Percentiles rank a stretch among this genome's conserved stretches.
Evolutionary conservation across 108 stramenopile species (phyloP).

Genomic region (Stephanodiscus triporus): DNA sequence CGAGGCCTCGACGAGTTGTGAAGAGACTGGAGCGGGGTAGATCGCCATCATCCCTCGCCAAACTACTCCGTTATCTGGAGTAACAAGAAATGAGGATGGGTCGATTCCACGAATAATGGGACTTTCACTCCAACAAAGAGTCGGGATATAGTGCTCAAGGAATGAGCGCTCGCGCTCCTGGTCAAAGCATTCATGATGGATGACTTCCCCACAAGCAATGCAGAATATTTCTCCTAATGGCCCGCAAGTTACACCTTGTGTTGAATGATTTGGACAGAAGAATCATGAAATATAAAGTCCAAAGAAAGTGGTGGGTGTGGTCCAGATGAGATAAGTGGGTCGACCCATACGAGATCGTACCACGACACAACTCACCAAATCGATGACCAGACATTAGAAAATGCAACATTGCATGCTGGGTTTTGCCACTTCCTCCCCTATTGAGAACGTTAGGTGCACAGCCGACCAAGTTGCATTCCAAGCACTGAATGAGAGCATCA

Average conservation of each 20-base stretch:
- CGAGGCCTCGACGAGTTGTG: slow-evolving; percentile 58
- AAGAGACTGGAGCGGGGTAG: slow-evolving; percentile 65
- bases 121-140: slow-evolving; percentile 62
- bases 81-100: slow-evolving; percentile 64
- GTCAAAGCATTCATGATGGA: slow-evolving; percentile 76
- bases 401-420: slow-evolving; percentile 64
- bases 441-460: slow-evolving; percentile 54
- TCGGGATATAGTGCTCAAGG: slow-evolving; percentile 50
- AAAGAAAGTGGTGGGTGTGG: neutral
- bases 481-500: slow-evolving; percentile 75
- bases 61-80: slow-evolving; percentile 69
- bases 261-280: slow-evolving; percentile 3
- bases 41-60: slow-evolving; percentile 79
- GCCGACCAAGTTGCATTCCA: slow-evolving; percentile 70
- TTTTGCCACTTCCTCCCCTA: slow-evolving; percentile 17
- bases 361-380: slow-evolving; percentile 51
- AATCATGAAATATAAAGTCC: slow-evolving; percentile 11
- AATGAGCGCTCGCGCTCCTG: slow-evolving; percentile 73
- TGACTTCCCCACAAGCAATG: slow-evolving; percentile 72
- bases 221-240: slow-evolving; percentile 66
- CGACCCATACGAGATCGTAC: neutral
- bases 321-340: neutral
- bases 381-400: slow-evolving; percentile 68
- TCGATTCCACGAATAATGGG: slow-evolving; percentile 72
- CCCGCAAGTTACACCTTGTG: slow-evolving; percentile 67